Percentiles rank a stretch among this genome's conserved stretches.
phyloP scores from a whole-genome alignment of 805 yeast species.

The Candida krabiensis region DNA sequence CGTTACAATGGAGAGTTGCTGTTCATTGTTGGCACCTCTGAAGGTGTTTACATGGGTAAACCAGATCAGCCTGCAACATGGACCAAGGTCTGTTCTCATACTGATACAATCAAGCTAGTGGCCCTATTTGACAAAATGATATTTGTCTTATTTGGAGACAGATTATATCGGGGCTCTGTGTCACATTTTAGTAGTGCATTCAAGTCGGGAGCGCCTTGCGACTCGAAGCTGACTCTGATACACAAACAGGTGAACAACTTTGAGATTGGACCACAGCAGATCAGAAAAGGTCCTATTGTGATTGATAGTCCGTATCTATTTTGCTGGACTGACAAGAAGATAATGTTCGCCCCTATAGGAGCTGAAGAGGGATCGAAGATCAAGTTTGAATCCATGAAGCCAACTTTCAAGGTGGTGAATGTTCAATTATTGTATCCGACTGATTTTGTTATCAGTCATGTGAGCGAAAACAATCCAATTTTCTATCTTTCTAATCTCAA shows the following conservation, averaged over 20 bases:
- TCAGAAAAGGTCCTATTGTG: conserved; percentile 56
- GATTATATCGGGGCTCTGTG: conserved; percentile 60
- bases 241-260: conserved; percentile 56
- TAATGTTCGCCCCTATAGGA: conserved; percentile 33
- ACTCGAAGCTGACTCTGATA: conserved; percentile 16
- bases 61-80: conserved; percentile 45
- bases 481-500: conserved; percentile 30
- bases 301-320: conserved; percentile 48
- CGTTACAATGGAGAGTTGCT: conserved; percentile 44
- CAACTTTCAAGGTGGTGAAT: conserved; percentile 24
- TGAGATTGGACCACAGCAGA: conserved; percentile 69
- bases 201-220: conserved; percentile 44
- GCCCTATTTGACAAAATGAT: conserved; percentile 57
- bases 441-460: conserved; percentile 29
- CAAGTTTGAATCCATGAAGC: conserved; percentile 27
- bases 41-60: conserved; percentile 62
- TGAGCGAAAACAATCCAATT: conserved; percentile 26
- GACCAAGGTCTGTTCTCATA: conserved; percentile 55
- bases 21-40: conserved; percentile 56
- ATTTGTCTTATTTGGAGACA: conserved; percentile 57
- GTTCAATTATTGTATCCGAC: conserved; percentile 28
- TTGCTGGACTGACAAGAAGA: conserved; percentile 54
- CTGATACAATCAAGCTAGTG: conserved; percentile 57
- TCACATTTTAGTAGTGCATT: conserved; percentile 63
- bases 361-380: conserved; percentile 25